phyloP scores from a whole-genome alignment of 257 asterid genomes.

The Apocynum venetum region DNA sequence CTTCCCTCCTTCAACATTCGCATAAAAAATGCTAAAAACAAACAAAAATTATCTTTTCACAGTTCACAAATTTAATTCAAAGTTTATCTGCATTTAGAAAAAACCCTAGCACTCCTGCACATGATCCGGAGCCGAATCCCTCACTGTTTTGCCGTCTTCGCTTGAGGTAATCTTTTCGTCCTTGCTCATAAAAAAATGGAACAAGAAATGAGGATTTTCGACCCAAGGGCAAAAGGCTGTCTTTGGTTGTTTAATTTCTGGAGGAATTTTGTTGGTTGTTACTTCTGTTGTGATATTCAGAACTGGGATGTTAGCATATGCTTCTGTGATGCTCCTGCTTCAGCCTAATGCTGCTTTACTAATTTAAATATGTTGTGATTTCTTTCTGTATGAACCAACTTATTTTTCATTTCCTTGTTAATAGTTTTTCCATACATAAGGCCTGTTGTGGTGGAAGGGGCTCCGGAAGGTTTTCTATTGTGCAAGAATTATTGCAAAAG shows the following conservation, averaged over 20 bases:
- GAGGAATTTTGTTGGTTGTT: not conserved
- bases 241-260: not conserved
- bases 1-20: not conserved
- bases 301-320: not conserved
- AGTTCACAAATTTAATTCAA: not conserved
- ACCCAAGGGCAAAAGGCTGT: not conserved
- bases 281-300: not conserved
- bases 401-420: no score
- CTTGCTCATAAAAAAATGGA: not conserved
- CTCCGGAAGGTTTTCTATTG: not conserved
- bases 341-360: not conserved
- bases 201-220: not conserved
- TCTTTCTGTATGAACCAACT: not conserved
- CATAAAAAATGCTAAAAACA: not conserved
- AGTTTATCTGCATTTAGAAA: not conserved
- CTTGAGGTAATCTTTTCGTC: slow-evolving; percentile 8
- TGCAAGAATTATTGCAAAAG: not conserved
- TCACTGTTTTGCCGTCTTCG: not conserved
- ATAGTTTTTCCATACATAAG: no score
- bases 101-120: slow-evolving; percentile 23
- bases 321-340: not conserved
- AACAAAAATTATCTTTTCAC: not conserved
- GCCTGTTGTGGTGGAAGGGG: not conserved
- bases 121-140: slow-evolving; percentile 8
- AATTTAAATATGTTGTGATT: not conserved